Evolutionary conservation across 2,329 filamentous ascomycete genomes (phyloP).

Genomic region (Xylariaceae sp.): DNA sequence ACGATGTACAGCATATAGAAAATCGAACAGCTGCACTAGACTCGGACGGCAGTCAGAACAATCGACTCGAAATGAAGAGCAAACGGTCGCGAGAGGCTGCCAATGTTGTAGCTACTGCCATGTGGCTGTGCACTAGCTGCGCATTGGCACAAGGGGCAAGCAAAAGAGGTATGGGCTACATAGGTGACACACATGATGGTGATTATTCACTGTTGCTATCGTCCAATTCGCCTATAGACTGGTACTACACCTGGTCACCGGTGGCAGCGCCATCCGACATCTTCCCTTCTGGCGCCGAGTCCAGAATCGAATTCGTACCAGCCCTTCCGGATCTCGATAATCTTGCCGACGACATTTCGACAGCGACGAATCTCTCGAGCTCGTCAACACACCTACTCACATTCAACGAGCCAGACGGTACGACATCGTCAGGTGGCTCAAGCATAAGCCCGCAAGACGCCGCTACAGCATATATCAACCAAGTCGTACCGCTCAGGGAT

Average conservation of each 20-base stretch:
- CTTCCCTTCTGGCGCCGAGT: constrained; percentile 22
- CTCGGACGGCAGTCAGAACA: too few species aligned
- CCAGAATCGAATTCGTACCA: constrained; percentile 34
- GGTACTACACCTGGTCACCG: constrained; percentile 43
- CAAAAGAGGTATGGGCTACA: constrained; percentile 30
- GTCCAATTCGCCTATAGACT: constrained; percentile 34
- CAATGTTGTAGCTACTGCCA: neutral
- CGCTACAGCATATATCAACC: constrained; percentile 34
- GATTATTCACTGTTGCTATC: constrained; percentile 36
- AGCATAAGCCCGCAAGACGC: constrained; percentile 37
- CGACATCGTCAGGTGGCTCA: constrained; percentile 37
- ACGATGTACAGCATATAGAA: too few species aligned
- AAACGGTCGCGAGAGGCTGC: too few species aligned
- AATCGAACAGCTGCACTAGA: too few species aligned
- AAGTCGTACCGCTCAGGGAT: constrained; percentile 34
- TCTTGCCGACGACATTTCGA: constrained; percentile 24
- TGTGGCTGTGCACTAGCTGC: constrained; percentile 1
- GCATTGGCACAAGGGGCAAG: constrained; percentile 6
- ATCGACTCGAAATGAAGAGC: too few species aligned
- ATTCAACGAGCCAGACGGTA: constrained; percentile 42
- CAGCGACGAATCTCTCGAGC: constrained; percentile 27
- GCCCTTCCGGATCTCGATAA: constrained; percentile 37
- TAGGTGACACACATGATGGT: constrained; percentile 18
- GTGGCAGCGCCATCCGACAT: constrained; percentile 22
- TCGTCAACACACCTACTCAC: constrained; percentile 37